These are phyloP conservation scores for Xerocomus potaroensis DNA, from an alignment of 768 basidiomycete genomes.

Conservation along the genomic window DNA sequence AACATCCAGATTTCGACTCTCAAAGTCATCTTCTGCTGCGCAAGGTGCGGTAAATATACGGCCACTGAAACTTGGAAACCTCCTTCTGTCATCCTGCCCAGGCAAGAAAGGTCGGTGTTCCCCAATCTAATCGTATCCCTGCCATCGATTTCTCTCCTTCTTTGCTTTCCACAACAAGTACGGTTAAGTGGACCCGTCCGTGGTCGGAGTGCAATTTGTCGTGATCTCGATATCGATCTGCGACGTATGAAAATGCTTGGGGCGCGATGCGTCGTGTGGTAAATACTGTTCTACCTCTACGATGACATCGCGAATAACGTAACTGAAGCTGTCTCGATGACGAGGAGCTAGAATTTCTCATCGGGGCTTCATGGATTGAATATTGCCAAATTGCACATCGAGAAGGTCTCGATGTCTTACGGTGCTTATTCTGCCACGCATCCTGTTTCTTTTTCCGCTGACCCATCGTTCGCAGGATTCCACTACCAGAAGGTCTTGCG, in stretches of 20 bases:
- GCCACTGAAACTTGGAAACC: conserved; percentile 63
- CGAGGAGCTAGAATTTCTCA: conserved; percentile 70
- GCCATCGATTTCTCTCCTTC: neutral
- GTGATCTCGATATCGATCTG: conserved; percentile 77
- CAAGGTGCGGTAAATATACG: conserved; percentile 10
- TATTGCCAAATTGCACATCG: conserved; percentile 60
- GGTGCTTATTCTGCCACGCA: conserved; percentile 38
- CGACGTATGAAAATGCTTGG: conserved; percentile 67
- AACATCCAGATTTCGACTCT: conserved; percentile 8
- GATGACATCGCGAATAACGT: neutral
- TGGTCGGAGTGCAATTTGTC: conserved; percentile 77
- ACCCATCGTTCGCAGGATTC: conserved; percentile 50
- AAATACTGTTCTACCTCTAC: conserved; percentile 1
- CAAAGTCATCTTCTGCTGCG: conserved; percentile 7
- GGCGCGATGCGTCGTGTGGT: conserved; percentile 84
- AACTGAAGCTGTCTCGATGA: conserved; percentile 74
- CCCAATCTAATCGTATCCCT: neutral
- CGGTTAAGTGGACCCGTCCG: conserved; percentile 70
- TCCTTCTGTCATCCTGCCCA: conserved; percentile 87
- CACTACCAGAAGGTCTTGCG: conserved; percentile 85
- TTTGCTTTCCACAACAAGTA: conserved; percentile 37
- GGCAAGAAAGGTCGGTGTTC: conserved; percentile 76
- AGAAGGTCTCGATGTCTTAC: conserved; percentile 74
- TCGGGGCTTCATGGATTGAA: conserved; percentile 78
- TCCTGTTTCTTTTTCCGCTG: neutral